Evolutionary conservation across 495 filamentous ascomycete species (phyloP).

Genomic region (Tuber indicum): DNA sequence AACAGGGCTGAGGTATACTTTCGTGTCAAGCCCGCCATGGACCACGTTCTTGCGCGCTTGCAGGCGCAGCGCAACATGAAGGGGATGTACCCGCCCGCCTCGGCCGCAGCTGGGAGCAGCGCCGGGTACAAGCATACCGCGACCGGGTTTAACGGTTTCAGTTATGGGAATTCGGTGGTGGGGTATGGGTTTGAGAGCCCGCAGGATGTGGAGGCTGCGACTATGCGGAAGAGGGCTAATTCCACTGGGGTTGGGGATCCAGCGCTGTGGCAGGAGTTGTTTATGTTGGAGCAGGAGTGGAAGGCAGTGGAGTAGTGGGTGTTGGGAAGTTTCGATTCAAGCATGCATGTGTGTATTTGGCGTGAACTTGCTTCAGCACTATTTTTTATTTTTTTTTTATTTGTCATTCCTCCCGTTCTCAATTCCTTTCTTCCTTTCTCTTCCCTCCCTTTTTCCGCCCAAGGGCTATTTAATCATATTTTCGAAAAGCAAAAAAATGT

Average conservation of each 20-base stretch:
- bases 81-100: not conserved
- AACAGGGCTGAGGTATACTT: not conserved
- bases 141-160: not conserved
- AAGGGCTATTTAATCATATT: slow-evolving; percentile 27
- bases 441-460: slow-evolving; percentile 8
- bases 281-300: not conserved
- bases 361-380: not conserved
- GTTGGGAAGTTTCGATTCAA: not conserved
- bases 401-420: not conserved
- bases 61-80: not conserved
- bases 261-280: not conserved
- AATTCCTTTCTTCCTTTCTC: slow-evolving; percentile 5
- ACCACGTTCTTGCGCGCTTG: not conserved
- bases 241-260: not conserved
- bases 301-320: not conserved
- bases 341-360: not conserved
- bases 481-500: not conserved
- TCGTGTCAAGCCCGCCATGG: not conserved
- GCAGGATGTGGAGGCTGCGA: not conserved
- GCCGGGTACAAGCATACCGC: not conserved
- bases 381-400: slow-evolving; percentile 15
- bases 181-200: not conserved
- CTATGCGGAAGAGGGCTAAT: not conserved
- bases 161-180: not conserved
- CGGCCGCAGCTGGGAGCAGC: not conserved